phyloP scores from a whole-genome alignment of 495 filamentous ascomycete species.

The Glutinoglossum americanum region DNA sequence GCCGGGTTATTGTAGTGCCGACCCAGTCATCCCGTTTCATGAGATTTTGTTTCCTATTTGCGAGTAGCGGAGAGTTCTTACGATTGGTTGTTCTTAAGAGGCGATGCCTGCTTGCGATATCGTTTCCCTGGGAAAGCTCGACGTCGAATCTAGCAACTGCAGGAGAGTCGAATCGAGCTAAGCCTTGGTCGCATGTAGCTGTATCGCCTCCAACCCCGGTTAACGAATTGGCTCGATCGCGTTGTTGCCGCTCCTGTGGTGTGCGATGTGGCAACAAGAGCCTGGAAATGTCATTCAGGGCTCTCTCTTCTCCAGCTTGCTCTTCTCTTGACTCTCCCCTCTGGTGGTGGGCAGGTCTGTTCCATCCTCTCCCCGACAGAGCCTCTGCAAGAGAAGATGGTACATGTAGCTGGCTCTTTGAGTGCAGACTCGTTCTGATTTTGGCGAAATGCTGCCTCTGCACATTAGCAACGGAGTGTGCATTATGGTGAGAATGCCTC shows the following conservation, averaged over 20 bases:
- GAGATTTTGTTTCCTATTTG: neutral
- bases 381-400: neutral
- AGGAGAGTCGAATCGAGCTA: neutral
- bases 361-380: neutral
- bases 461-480: neutral
- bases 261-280: neutral
- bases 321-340: neutral
- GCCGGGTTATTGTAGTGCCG: neutral
- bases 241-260: neutral
- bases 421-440: neutral
- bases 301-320: too few species aligned
- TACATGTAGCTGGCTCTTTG: neutral
- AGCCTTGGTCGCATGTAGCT: neutral
- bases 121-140: neutral
- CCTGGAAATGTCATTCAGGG: neutral
- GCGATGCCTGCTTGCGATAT: neutral
- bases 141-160: neutral
- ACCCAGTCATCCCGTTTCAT: slow-evolving; percentile 2
- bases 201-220: neutral
- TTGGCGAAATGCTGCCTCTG: slow-evolving; percentile 1
- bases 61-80: neutral
- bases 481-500: neutral
- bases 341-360: neutral
- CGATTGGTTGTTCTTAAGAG: neutral
- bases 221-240: neutral